Conservation (phyloP, 768 basidiomycete genomes). For the Guyanaporus albipodus region DNA sequence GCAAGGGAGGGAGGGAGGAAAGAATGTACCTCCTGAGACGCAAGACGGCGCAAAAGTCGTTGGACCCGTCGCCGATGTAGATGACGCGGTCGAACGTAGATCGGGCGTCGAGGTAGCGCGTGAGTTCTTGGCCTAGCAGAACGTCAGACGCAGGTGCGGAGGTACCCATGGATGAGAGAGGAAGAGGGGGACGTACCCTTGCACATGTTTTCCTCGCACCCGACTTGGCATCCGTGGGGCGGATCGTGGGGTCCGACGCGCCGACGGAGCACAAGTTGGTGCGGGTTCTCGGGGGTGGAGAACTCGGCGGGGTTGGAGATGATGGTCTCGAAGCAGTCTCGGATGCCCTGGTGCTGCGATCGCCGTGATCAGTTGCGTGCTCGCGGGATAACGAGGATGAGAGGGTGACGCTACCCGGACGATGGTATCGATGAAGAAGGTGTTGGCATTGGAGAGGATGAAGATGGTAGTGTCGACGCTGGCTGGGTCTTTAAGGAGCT, state of each 20-base stretch:
- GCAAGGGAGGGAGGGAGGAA: not conserved
- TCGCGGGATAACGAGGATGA: too few species aligned
- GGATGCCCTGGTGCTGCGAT: constrained; percentile 56
- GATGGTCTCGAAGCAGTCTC: constrained; percentile 72
- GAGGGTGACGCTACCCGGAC: too few species aligned
- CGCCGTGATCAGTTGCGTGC: not conserved
- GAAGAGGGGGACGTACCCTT: constrained; percentile 55
- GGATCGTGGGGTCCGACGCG: constrained; percentile 71
- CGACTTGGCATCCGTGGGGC: constrained; percentile 80
- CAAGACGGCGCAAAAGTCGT: constrained; percentile 93
- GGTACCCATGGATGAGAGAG: too few species aligned
- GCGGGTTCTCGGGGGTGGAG: constrained; percentile 51
- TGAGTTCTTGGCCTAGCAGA: constrained; percentile 84
- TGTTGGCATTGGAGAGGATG: constrained; percentile 92
- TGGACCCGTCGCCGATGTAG: constrained; percentile 92
- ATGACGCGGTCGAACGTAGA: constrained; percentile 65
- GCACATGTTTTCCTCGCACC: constrained; percentile 97
- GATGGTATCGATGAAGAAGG: constrained; percentile 87
- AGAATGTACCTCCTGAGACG: constrained; percentile 60
- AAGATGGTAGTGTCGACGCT: constrained; percentile 71
- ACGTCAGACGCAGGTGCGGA: too few species aligned
- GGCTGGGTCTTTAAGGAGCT: constrained; percentile 59
- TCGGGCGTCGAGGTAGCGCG: constrained; percentile 58
- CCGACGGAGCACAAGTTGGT: constrained; percentile 71
- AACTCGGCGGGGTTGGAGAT: constrained; percentile 93